Conservation (phyloP, 2,329 filamentous ascomycete species). For the Aureobasidium vineae region DNA sequence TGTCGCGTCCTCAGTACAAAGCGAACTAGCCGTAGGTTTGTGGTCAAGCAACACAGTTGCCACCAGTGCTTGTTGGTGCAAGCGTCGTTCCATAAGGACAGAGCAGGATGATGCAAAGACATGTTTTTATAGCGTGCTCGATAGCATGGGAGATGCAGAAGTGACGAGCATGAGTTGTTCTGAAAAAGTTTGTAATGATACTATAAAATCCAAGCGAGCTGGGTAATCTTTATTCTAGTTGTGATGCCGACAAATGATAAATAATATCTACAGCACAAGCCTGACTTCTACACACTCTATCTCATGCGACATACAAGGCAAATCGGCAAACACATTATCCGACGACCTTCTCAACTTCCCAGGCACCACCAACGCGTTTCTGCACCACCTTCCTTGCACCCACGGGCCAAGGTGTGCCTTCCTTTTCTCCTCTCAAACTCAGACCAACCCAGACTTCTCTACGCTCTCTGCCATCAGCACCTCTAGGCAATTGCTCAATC, state of each 20-base stretch:
- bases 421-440: slow-evolving; percentile 65
- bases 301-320: too few species aligned
- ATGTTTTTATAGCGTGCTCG: neutral
- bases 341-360: slow-evolving; percentile 28
- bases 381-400: slow-evolving; percentile 28
- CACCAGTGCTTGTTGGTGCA: neutral
- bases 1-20: neutral
- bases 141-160: neutral
- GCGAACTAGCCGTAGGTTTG: neutral
- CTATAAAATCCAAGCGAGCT: too few species aligned
- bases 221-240: too few species aligned
- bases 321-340: too few species aligned
- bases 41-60: neutral
- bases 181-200: too few species aligned
- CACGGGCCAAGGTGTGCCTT: slow-evolving; percentile 69
- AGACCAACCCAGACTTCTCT: slow-evolving; percentile 84
- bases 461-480: slow-evolving; percentile 48
- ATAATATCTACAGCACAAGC: too few species aligned
- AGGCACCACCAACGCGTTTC: slow-evolving; percentile 26
- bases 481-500: slow-evolving; percentile 54
- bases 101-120: neutral
- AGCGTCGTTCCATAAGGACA: neutral
- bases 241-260: too few species aligned
- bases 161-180: too few species aligned
- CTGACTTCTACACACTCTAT: too few species aligned